Base-by-base conservation (phyloP, 139 green algal genomes). In the Zygnema circumcarinatum region DNA sequence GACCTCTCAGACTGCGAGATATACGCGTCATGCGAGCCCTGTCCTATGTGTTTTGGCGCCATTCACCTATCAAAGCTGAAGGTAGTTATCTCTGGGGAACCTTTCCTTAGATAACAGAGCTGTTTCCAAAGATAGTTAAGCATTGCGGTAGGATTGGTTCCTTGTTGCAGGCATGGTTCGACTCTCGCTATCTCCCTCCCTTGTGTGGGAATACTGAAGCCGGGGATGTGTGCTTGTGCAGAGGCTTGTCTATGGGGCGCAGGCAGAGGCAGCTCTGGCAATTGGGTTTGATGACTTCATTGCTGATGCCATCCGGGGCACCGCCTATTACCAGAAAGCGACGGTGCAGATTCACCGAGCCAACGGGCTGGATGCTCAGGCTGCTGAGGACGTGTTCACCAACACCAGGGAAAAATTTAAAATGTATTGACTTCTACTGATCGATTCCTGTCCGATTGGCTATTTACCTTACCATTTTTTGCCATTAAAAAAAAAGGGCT, bases 241-340 rank as follows among this genome's bases (percentile, higher is more conserved):
- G 86, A 67, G 87, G 33, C 84, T 91, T 40, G 87, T 91, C 33
- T 91, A 91, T 56, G 87, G 87, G 2, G 85, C 87, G 1, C 52
- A 91, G 1, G 87, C 87, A 78, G 87, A 91, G 40, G 87, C 87
- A 67, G 87, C 87, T 16, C 25, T 91, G 42, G 87, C 87, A 0
- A 90, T 91, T 67, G 87, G 87, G 1, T 91, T 91, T 39, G 87
- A 91, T 16, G 87, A 91, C 39, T 91, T 91, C 31, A 91, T 91
- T 73, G 87, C 87, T 1, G 87, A 91, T 67, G 87, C 84, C 35
- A 91, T 91, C 2, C 74, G 87, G 2, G 87, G 87, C 39, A 91
- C 87, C n/a, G 85, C 85, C 20, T 84, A 88, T 40, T 90, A 89
- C 22, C 85, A 90, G 52, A 90, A 90, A 39, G 79, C 85, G 32